These are phyloP conservation scores for Amesomyces nigricolor DNA, from an alignment of 2,329 filamentous ascomycete genomes.

Conservation along the genomic window DNA sequence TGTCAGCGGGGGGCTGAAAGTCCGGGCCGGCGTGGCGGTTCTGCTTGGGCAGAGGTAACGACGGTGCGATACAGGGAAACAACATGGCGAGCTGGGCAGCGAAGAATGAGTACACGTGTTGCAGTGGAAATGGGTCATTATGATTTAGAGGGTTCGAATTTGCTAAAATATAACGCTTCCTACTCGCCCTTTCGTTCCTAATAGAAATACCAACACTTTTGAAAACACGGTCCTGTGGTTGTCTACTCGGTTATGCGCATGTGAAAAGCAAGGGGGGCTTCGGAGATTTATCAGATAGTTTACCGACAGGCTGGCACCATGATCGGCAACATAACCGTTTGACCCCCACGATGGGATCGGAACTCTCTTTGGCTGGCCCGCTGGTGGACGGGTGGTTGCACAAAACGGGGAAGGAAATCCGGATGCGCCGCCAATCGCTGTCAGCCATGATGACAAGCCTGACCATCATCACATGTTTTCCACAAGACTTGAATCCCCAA, in stretches of 20 bases:
- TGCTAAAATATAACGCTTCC: no score
- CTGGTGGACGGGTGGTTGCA: neutral
- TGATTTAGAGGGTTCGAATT: no score
- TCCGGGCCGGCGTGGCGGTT: no score
- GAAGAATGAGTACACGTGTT: neutral
- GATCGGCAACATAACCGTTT: neutral
- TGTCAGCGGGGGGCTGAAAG: no score
- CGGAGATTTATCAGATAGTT: constrained; percentile 5
- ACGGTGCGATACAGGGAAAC: no score
- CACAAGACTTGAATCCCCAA: neutral
- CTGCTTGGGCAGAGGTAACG: no score
- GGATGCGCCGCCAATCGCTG: neutral
- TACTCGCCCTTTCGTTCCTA: no score
- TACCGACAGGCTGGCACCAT: constrained; percentile 2
- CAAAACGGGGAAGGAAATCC: neutral
- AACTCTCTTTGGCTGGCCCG: neutral
- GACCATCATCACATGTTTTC: no score
- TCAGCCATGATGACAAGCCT: neutral
- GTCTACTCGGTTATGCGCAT: no score
- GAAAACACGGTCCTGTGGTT: no score
- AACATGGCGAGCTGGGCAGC: neutral
- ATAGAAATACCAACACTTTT: no score
- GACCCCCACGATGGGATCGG: constrained; percentile 1
- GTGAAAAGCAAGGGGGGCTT: neutral
- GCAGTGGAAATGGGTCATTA: neutral